These are phyloP conservation scores for Kodamaea laetipori DNA, from an alignment of 805 yeast species.

Conservation along the genomic window DNA sequence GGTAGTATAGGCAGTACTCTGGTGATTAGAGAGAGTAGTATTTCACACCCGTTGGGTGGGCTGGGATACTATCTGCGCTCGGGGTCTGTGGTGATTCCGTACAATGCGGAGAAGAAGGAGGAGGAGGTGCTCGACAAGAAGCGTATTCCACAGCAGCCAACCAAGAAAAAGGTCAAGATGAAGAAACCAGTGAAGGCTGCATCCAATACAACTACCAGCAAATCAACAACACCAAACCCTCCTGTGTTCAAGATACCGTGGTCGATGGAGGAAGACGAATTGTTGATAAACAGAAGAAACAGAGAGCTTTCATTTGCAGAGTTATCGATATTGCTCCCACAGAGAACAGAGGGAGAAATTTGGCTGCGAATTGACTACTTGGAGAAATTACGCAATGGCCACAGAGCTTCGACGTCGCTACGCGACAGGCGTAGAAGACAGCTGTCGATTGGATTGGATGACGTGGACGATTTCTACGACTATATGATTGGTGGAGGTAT, in stretches of 20 bases:
- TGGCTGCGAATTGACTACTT: slow-evolving; percentile 57
- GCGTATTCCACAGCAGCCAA: slow-evolving; percentile 13
- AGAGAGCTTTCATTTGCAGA: slow-evolving; percentile 71
- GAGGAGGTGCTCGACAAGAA: slow-evolving; percentile 25
- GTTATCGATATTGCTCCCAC: slow-evolving; percentile 69
- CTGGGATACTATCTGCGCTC: slow-evolving; percentile 39
- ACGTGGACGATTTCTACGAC: slow-evolving; percentile 45
- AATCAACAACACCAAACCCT: slow-evolving; percentile 10
- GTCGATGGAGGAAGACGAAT: slow-evolving; percentile 72
- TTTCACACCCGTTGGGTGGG: slow-evolving; percentile 14
- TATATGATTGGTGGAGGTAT: slow-evolving; percentile 42
- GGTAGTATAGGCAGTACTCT: slow-evolving; percentile 36
- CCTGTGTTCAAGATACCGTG: slow-evolving; percentile 42
- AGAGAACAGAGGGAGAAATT: slow-evolving; percentile 74
- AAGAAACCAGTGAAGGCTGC: slow-evolving; percentile 7
- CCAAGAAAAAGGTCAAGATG: slow-evolving; percentile 9
- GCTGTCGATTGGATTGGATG: slow-evolving; percentile 44
- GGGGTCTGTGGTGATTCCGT: slow-evolving; percentile 42
- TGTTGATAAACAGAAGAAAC: slow-evolving; percentile 54
- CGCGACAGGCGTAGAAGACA: slow-evolving; percentile 37
- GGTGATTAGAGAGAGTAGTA: slow-evolving; percentile 5
- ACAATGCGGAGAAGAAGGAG: slow-evolving; percentile 30
- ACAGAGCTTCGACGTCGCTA: slow-evolving; percentile 27
- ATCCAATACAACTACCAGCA: not conserved
- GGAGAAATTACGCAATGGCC: slow-evolving; percentile 39